Percentiles rank a stretch among this genome's conserved stretches.
Evolutionary conservation across 1,284 basidiomycete genomes (phyloP).

Genomic region (Irpex lacteus): DNA sequence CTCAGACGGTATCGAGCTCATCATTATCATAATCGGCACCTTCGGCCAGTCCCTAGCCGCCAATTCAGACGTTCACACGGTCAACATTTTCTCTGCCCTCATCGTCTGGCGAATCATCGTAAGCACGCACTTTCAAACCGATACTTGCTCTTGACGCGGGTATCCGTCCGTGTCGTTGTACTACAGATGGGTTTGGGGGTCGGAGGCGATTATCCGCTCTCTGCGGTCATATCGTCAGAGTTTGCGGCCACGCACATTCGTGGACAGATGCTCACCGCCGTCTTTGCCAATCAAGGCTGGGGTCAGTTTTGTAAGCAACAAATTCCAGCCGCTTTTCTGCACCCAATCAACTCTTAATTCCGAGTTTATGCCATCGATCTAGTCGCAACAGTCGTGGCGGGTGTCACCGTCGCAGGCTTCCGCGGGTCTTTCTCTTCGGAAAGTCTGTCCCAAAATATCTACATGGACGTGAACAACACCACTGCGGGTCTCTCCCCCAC

Average conservation of each 20-base stretch:
- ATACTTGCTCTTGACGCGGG: neutral
- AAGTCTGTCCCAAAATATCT: neutral
- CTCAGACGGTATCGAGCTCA: slow-evolving; percentile 57
- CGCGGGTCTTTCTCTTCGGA: neutral
- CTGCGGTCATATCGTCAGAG: slow-evolving; percentile 53
- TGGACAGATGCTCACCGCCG: slow-evolving; percentile 55
- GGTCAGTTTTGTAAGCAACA: slow-evolving; percentile 33
- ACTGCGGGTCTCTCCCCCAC: neutral
- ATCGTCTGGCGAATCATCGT: slow-evolving; percentile 54
- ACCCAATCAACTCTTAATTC: too few species aligned
- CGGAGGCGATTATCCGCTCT: slow-evolving; percentile 55
- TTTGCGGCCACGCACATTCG: slow-evolving; percentile 59
- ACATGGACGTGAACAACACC: slow-evolving; percentile 18
- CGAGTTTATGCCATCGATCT: slow-evolving; percentile 37
- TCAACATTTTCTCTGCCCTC: slow-evolving; percentile 57
- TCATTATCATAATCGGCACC: slow-evolving; percentile 52
- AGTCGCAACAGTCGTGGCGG: slow-evolving; percentile 26
- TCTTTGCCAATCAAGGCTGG: slow-evolving; percentile 56
- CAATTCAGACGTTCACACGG: slow-evolving; percentile 46
- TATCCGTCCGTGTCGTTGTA: neutral
- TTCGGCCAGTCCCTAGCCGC: slow-evolving; percentile 50
- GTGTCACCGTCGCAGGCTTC: slow-evolving; percentile 29
- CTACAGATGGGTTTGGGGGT: slow-evolving; percentile 42
- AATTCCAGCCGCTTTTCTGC: slow-evolving; percentile 11
- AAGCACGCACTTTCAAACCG: slow-evolving; percentile 15